Base-by-base conservation (phyloP, 2,329 filamentous ascomycete genomes). In the Cladosporium sphaerospermum region DNA sequence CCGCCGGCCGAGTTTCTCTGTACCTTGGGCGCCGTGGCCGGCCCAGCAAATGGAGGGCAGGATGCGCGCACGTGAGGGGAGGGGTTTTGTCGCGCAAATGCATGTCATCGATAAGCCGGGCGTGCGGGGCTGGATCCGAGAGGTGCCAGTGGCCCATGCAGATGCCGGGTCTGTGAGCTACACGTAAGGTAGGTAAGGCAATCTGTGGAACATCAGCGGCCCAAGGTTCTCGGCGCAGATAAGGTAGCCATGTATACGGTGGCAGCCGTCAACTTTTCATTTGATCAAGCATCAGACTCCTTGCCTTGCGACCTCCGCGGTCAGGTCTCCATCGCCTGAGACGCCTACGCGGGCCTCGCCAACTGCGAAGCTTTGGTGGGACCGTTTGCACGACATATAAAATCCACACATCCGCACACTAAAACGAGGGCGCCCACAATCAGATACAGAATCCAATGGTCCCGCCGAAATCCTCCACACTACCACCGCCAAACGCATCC, bases 341-440 rank as follows among this genome's bases (percentile, higher is more conserved):
- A 28, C 23, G 23, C 23, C 23, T 28, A 7, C 23, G 23, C 23
- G 23, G 23, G 23, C 23, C 23, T 28, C 23, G 4, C 23, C 23
- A 5, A 28, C 23, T 28, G 23, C 23, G 23, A 28, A 28, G 23
- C 23, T 28, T 28, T 28, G 23, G 23, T 7, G 23, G 23, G 23
- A 28, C 23, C 23, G 32, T 41, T 41, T 49, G 46, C 33, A 49
- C 37, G 37, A 51, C 40, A 51, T 51, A 44, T 14, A 31, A n/a
- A 51, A 51, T 51, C 48, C 48, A 51, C 48, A 28, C 31, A 23
- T 23, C 42, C 42, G 13, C 42, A 44, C 9, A 28, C 42, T n/a
- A 32, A 40, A 49, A 33, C 9, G 36, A 39, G 16, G 8, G 8
- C 36, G 36, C 36, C 46, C 46, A 28, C 46, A 49, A 49, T 49